These are phyloP conservation scores for Boletus rufocinnamomeus DNA, from an alignment of 768 basidiomycete genomes.

Conservation along the genomic window DNA sequence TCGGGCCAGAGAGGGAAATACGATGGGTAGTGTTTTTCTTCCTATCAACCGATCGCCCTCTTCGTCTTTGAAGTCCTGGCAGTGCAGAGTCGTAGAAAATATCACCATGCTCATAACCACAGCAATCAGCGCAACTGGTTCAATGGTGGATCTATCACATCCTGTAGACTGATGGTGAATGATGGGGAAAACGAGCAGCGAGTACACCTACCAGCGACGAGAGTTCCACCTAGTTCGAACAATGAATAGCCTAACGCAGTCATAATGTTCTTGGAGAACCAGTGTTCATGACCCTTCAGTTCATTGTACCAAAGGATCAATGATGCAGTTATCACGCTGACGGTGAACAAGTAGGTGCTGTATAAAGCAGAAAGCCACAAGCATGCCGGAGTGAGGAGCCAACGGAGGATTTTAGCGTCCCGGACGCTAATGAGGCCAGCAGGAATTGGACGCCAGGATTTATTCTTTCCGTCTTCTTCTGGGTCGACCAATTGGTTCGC, in stretches of 20 bases:
- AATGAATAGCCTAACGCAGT: slow-evolving; percentile 40
- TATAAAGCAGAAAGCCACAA: slow-evolving; percentile 38
- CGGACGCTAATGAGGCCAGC: slow-evolving; percentile 42
- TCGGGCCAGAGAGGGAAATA: slow-evolving; percentile 37
- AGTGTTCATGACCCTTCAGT: slow-evolving; percentile 23
- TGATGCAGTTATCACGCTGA: slow-evolving; percentile 33
- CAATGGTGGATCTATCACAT: slow-evolving; percentile 24
- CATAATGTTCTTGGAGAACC: slow-evolving; percentile 39
- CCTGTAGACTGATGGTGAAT: slow-evolving; percentile 23
- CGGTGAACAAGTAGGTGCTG: slow-evolving; percentile 34
- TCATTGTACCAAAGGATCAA: slow-evolving; percentile 44
- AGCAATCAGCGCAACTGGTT: slow-evolving; percentile 31
- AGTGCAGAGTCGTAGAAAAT: slow-evolving; percentile 39
- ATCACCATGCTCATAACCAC: slow-evolving; percentile 34
- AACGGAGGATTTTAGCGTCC: slow-evolving; percentile 40
- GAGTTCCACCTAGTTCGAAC: slow-evolving; percentile 41
- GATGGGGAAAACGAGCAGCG: background rate
- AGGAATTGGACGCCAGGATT: slow-evolving; percentile 48
- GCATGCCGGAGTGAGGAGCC: slow-evolving; percentile 39
- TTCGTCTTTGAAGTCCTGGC: slow-evolving; percentile 42
- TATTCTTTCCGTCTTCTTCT: slow-evolving; percentile 47
- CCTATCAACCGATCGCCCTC: slow-evolving; percentile 44
- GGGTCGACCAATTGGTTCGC: slow-evolving; percentile 44
- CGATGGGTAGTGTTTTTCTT: slow-evolving; percentile 46
- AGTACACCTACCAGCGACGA: slow-evolving; percentile 36